These are phyloP conservation scores for Moesziomyces sp. DNA, from an alignment of 1,284 basidiomycete species.

Conservation along the genomic window DNA sequence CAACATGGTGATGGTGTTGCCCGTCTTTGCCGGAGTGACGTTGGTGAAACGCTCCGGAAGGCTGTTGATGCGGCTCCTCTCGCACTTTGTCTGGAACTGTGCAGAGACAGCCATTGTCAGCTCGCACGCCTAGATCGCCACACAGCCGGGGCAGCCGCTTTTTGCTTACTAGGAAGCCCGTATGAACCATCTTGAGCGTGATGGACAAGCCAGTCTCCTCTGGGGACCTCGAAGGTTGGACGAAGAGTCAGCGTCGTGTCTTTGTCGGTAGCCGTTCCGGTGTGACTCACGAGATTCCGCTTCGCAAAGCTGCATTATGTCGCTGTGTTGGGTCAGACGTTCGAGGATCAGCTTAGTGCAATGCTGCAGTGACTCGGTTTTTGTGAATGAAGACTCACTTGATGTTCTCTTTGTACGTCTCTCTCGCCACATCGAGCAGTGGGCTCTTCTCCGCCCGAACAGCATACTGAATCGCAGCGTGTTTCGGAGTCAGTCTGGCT, in stretches of 20 bases:
- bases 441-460: slow-evolving; percentile 83
- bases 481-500: too few species aligned
- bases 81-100: slow-evolving; percentile 27
- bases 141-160: too few species aligned
- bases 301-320: slow-evolving; percentile 76
- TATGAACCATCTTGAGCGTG: slow-evolving; percentile 76
- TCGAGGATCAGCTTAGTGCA: neutral
- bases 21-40: slow-evolving; percentile 72
- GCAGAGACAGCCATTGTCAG: neutral
- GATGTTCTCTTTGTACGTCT: slow-evolving; percentile 87
- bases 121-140: too few species aligned
- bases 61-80: slow-evolving; percentile 6
- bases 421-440: slow-evolving; percentile 88
- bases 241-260: too few species aligned
- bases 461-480: slow-evolving; percentile 72
- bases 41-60: slow-evolving; percentile 73
- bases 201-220: slow-evolving; percentile 75
- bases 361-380: neutral
- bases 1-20: slow-evolving; percentile 79
- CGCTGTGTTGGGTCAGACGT: slow-evolving; percentile 68
- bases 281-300: slow-evolving; percentile 22
- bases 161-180: slow-evolving; percentile 75
- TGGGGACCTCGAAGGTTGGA: neutral
- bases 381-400: slow-evolving; percentile 11
- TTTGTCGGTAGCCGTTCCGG: neutral